Evolutionary conservation across 306 rosid genomes (phyloP).

Genomic region (Trifolium repens): DNA sequence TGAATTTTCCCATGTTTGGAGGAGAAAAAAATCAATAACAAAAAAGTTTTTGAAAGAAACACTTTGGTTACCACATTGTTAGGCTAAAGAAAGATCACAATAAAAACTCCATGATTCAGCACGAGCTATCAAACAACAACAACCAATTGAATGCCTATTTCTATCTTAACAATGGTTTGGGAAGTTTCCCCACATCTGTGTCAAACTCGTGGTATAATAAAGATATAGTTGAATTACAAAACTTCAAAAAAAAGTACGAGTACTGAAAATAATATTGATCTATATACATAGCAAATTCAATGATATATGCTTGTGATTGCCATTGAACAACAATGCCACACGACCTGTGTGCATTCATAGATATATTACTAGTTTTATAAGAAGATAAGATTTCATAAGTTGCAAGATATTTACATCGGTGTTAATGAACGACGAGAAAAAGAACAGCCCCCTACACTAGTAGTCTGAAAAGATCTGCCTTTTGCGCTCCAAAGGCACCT

Average conservation of each 20-base stretch:
- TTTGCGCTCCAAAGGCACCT: conserved; percentile 20
- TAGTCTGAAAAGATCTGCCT: not conserved
- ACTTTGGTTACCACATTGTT: no score
- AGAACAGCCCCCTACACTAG: not conserved
- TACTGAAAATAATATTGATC: not conserved
- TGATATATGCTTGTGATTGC: not conserved
- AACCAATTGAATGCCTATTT: no score
- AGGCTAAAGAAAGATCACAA: no score
- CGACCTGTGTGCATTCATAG: not conserved
- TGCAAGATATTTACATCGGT: conserved; percentile 35
- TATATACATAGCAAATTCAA: not conserved
- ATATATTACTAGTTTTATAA: not conserved
- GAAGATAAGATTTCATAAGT: not conserved
- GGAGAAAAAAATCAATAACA: no score
- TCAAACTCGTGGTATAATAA: not conserved
- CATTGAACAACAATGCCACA: not conserved
- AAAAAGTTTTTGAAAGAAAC: no score
- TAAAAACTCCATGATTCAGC: no score
- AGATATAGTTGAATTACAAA: not conserved
- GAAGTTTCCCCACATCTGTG: no score
- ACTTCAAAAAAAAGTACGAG: not conserved
- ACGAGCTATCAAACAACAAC: no score
- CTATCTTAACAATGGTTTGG: not conserved
- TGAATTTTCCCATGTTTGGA: no score
- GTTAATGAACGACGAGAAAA: not conserved